Base-by-base conservation (phyloP, 2,329 filamentous ascomycete species). In the Penicillium crustosum region DNA sequence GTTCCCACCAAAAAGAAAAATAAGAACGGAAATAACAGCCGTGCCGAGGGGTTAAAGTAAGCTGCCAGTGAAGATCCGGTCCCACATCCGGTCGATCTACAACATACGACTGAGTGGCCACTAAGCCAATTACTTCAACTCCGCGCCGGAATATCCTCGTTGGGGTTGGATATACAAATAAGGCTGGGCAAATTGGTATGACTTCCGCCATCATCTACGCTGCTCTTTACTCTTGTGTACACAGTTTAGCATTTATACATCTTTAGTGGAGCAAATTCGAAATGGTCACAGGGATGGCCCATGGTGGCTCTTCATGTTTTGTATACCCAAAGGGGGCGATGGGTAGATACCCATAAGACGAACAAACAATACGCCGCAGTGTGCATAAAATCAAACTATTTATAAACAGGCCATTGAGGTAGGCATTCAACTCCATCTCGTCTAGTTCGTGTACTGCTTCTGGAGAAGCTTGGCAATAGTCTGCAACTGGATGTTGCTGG, bases 401-500 rank as follows among this genome's bases (percentile, higher is more conserved):
- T 50, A 55, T 49, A 48, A 59, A n/a, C 35, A 42, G 38, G 29
- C 43, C 31, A 49, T 21, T 25, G 35, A 53, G 17, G 49, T 42
- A 45, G 19, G 19, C 15, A 39, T 49, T 45, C 49, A 51, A 21
- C 38, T 12, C 33, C 15, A 29, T 35, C 27, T 21, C 36, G 21
- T 47, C 65, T 76, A 88, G 61, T 77, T 78, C 23, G 86, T 88
- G 70, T 89, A 90, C 70, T 86, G 78, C 77, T 85, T 87, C 77
- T 90, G 88, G 73, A 90, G 72, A 63, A 86, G 69, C 79, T 87
- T 89, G 31, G 86, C 87, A 75, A 90, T 90, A 4, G 88, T 90
- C 68, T 83, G 83, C 68, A 90, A 70, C 73, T 89, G 86, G 64
- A 89, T 88, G 67, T 89, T 89, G 73, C 80, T 83, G 53, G 81